A percentile compares a stretch with the other conserved stretches of the same genome.
Conservation (phyloP, 352 stramenopile genomes). For the Discostella stelligera region DNA sequence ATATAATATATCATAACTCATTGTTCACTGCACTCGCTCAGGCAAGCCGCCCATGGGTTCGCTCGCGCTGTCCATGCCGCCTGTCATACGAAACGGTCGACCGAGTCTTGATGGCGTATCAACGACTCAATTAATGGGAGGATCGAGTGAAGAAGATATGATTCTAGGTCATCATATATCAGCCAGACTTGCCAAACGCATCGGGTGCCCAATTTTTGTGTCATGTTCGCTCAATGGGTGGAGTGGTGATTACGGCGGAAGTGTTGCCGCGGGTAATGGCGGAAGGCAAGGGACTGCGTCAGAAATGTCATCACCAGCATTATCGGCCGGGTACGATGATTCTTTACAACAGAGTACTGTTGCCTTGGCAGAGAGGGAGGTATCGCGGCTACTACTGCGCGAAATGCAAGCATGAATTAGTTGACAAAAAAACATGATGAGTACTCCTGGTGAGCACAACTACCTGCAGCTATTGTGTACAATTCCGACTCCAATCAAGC, state of each 20-base stretch:
- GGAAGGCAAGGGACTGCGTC: neutral
- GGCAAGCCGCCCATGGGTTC: constrained; percentile 61
- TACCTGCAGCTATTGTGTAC: too few relatives aligned
- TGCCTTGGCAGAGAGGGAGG: constrained; percentile 63
- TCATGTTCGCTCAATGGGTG: constrained; percentile 52
- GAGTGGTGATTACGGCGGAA: constrained; percentile 8
- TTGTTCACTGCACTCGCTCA: neutral
- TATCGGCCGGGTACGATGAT: constrained; percentile 13
- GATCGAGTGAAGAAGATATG: constrained; percentile 60
- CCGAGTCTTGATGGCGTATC: constrained; percentile 19
- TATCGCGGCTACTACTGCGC: constrained; percentile 52
- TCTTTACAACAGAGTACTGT: constrained; percentile 34
- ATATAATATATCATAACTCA: neutral
- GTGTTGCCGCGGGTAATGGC: neutral
- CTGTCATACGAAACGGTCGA: constrained; percentile 40
- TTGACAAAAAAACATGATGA: too few relatives aligned
- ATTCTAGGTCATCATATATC: constrained; percentile 66
- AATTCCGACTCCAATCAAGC: neutral
- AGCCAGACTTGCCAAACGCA: constrained; percentile 47
- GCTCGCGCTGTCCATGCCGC: constrained; percentile 63
- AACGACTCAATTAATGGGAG: constrained; percentile 61
- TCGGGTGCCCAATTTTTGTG: constrained; percentile 68
- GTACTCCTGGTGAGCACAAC: too few relatives aligned
- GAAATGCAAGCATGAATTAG: neutral
- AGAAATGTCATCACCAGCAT: neutral